These are phyloP conservation scores for Trichomonas gallinae DNA, from an alignment of 208 protist genomes.

Conservation along the genomic window DNA sequence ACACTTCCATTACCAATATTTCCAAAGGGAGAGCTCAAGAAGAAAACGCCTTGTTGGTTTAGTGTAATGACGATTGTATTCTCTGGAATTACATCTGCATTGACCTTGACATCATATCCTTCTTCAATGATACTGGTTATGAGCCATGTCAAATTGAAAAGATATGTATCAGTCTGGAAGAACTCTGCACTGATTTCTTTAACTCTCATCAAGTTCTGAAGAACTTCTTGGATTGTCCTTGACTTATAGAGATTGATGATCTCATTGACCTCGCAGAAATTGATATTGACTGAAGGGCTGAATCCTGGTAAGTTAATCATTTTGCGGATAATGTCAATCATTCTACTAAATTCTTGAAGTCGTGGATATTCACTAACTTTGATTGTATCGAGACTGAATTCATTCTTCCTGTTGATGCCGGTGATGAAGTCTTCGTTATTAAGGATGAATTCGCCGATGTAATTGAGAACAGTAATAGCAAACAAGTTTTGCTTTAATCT, in stretches of 20 bases:
- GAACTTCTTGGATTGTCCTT: neutral
- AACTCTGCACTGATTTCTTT: neutral
- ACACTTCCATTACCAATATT: too few relatives aligned
- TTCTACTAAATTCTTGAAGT: neutral
- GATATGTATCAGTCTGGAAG: neutral
- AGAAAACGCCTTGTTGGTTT: too few relatives aligned
- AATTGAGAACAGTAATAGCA: neutral
- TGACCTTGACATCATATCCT: neutral
- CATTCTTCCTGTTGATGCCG: neutral
- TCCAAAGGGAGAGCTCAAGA: too few relatives aligned
- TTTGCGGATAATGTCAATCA: neutral
- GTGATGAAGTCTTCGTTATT: neutral
- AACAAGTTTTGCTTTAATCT: too few relatives aligned
- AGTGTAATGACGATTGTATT: too few relatives aligned
- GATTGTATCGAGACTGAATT: neutral
- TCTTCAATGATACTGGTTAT: neutral
- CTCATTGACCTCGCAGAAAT: neutral
- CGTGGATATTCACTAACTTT: neutral
- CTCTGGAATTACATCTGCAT: neutral
- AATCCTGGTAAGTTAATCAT: neutral
- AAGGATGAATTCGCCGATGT: neutral
- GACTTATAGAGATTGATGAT: neutral
- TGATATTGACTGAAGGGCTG: neutral
- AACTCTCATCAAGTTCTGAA: neutral
- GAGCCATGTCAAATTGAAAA: neutral